Percentiles rank a stretch among this genome's conserved stretches.
Evolutionary conservation across 169 alveolate species (phyloP).

Genomic region (Perkinsus marinus): DNA sequence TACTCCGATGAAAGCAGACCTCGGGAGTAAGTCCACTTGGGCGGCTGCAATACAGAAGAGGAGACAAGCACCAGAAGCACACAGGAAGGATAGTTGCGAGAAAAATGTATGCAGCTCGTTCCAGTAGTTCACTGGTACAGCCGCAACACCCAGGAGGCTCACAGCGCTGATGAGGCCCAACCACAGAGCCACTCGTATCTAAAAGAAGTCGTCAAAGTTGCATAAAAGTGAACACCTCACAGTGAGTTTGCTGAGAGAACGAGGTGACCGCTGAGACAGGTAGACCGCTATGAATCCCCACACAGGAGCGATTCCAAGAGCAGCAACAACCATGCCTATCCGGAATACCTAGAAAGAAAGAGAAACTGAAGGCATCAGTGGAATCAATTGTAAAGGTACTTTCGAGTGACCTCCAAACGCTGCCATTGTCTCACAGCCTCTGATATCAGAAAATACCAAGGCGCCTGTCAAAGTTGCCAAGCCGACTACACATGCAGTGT

Average conservation of each 20-base stretch:
- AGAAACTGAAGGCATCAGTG: background rate
- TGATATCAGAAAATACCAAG: background rate
- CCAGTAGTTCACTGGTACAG: background rate
- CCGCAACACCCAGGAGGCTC: background rate
- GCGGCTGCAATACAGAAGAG: background rate
- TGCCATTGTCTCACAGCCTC: background rate
- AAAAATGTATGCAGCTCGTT: background rate
- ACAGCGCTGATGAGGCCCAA: background rate
- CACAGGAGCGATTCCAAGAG: background rate
- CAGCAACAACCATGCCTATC: background rate
- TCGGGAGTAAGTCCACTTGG: background rate
- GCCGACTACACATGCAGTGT: background rate
- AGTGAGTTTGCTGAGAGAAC: background rate
- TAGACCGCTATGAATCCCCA: background rate
- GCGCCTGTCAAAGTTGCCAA: background rate
- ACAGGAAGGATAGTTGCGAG: background rate
- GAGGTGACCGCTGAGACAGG: background rate
- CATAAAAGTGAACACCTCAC: background rate
- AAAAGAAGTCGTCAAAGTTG: background rate
- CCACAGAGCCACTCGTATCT: background rate
- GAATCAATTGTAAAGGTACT: background rate
- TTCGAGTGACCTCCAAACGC: background rate
- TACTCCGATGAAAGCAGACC: background rate
- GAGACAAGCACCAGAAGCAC: background rate
- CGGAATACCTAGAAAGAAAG: background rate